Conservation (phyloP, 805 yeast species). For the Lipomyces sp. region DNA sequence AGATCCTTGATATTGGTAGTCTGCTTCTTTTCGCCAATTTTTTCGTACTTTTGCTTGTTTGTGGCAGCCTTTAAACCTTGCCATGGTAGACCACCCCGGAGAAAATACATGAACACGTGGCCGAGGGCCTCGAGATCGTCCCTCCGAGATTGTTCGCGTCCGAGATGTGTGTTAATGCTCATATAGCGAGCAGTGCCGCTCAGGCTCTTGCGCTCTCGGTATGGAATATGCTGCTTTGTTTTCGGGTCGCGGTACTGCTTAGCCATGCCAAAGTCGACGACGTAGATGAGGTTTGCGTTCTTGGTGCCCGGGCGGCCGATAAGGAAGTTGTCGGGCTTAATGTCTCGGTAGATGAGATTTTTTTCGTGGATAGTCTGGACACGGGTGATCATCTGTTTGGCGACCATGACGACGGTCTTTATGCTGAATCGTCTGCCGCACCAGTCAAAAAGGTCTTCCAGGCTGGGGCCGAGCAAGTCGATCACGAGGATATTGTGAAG, state of each 20-base stretch:
- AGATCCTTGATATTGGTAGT: conserved; percentile 83
- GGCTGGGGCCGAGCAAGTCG: conserved; percentile 91
- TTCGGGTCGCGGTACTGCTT: conserved; percentile 96
- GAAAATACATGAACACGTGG: conserved; percentile 92
- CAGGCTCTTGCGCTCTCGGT: conserved; percentile 91
- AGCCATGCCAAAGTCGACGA: conserved; percentile 99
- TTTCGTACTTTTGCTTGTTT: conserved; percentile 95
- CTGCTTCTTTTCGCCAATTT: conserved; percentile 95
- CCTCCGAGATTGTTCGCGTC: conserved; percentile 94
- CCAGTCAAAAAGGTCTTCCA: conserved; percentile 98
- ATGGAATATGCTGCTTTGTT: conserved; percentile 93
- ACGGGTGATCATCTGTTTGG: conserved; percentile 86
- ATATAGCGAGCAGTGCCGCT: conserved; percentile 99
- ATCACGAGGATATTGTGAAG: conserved; percentile 93
- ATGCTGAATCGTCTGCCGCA: conserved; percentile 88
- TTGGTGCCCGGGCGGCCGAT: conserved; percentile 87
- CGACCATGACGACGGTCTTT: conserved; percentile 90
- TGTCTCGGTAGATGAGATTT: conserved; percentile 92
- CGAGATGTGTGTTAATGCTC: conserved; percentile 96
- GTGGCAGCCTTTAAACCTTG: conserved; percentile 98
- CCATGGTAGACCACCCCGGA: conserved; percentile 96
- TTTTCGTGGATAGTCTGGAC: conserved; percentile 87
- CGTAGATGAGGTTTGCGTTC: conserved; percentile 81
- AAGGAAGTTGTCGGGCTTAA: conserved; percentile 95
- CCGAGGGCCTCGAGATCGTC: conserved; percentile 97